Percentiles rank a stretch among this genome's conserved stretches.
These are phyloP conservation scores for Suillus brevipes DNA, from an alignment of 768 basidiomycete species.

Conservation along the genomic window DNA sequence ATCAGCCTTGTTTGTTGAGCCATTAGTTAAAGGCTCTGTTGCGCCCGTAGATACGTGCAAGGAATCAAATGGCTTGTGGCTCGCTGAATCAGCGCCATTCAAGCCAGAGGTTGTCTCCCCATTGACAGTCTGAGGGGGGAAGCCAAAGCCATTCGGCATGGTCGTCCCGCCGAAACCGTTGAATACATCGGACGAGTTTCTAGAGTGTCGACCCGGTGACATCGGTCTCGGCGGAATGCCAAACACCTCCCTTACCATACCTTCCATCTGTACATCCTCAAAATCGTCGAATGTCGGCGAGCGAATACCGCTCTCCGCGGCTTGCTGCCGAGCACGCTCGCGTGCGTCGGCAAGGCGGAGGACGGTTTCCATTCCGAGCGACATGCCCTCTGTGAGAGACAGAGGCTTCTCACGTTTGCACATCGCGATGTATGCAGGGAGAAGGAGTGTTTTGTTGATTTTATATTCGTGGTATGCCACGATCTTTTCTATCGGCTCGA, in stretches of 20 bases:
- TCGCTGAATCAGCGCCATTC: neutral
- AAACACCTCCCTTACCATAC: constrained; percentile 36
- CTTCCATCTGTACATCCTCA: constrained; percentile 25
- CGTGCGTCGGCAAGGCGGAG: constrained; percentile 54
- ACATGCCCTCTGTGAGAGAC: constrained; percentile 50
- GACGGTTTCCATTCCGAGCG: constrained; percentile 58
- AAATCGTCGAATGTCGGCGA: constrained; percentile 30
- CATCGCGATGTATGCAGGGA: constrained; percentile 52
- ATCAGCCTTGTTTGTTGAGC: neutral
- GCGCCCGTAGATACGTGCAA: neutral
- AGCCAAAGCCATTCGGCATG: neutral
- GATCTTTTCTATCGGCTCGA: constrained; percentile 55
- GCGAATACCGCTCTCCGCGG: constrained; percentile 28
- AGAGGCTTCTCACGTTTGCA: constrained; percentile 54
- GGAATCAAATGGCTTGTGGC: neutral
- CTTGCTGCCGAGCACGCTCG: constrained; percentile 43
- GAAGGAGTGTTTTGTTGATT: constrained; percentile 48
- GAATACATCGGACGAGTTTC: neutral
- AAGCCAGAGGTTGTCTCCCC: neutral
- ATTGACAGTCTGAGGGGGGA: neutral
- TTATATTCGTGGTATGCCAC: constrained; percentile 53
- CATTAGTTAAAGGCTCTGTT: neutral
- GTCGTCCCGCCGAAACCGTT: neutral
- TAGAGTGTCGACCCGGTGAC: neutral
- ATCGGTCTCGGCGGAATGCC: constrained; percentile 4